Percentiles rank a stretch among this genome's conserved stretches.
These are phyloP conservation scores for Kodamaea neixiangensis DNA, from an alignment of 805 yeast species.

Conservation along the genomic window DNA sequence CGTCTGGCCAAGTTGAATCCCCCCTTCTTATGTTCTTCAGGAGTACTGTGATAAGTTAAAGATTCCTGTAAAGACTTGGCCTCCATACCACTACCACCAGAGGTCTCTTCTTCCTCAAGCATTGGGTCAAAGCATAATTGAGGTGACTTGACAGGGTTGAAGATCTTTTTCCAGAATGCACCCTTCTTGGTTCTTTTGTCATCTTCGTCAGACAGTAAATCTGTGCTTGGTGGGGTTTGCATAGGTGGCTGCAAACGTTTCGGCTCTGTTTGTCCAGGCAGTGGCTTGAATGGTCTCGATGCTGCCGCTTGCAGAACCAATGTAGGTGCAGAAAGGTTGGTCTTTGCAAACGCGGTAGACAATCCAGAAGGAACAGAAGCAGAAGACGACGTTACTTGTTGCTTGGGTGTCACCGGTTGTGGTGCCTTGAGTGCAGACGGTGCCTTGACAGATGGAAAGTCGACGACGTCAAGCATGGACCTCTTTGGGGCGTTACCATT, in stretches of 20 bases:
- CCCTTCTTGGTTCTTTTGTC: neutral
- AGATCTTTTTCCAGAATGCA: constrained; percentile 5
- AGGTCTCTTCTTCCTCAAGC: neutral
- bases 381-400: neutral
- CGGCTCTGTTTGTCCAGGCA: neutral
- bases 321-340: neutral
- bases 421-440: neutral
- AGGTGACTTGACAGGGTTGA: constrained; percentile 3
- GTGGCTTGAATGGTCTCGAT: neutral
- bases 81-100: neutral
- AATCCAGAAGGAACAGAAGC: neutral
- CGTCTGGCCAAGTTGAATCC: constrained; percentile 1
- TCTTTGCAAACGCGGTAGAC: neutral
- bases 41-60: neutral
- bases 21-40: neutral
- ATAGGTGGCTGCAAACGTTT: neutral
- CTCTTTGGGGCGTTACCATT: neutral
- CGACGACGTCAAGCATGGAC: neutral
- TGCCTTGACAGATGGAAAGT: neutral
- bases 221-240: neutral
- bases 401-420: neutral
- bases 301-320: neutral
- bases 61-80: constrained; percentile 5
- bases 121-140: neutral
- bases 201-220: neutral